A percentile compares a stretch with the other conserved stretches of the same genome.
Conservation (phyloP, 805 yeast genomes). For the Lipomyces sp. region DNA sequence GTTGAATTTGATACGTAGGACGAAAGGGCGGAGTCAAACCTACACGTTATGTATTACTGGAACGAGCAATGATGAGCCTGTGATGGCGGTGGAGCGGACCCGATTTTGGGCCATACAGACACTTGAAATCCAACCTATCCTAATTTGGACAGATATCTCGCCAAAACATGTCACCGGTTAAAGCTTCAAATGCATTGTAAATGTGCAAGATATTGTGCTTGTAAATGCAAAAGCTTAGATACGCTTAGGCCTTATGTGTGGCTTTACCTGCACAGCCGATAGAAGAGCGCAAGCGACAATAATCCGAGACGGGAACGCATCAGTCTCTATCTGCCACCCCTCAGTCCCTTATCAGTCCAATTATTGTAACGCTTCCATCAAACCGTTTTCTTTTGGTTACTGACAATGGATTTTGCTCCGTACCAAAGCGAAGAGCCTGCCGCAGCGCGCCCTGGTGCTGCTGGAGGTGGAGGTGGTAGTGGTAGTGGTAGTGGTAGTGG, state of each 20-base stretch:
- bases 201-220: neutral
- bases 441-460: conserved; percentile 17
- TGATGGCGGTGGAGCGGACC: neutral
- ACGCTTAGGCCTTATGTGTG: no score
- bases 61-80: neutral
- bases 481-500: neutral
- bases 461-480: neutral
- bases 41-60: neutral
- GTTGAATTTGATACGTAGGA: neutral
- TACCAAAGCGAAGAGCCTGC: conserved; percentile 39
- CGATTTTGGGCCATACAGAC: neutral
- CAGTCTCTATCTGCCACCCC: neutral
- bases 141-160: neutral
- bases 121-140: neutral
- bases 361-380: neutral
- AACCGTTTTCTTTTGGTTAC: neutral
- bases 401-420: conserved; percentile 37
- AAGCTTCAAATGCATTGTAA: neutral
- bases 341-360: neutral
- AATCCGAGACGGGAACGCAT: neutral
- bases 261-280: no score
- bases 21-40: neutral
- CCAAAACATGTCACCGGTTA: neutral
- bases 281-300: no score
- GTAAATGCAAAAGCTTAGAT: no score